phyloP scores from a whole-genome alignment of 306 rosid genomes.

The Cucumis hystrix region DNA sequence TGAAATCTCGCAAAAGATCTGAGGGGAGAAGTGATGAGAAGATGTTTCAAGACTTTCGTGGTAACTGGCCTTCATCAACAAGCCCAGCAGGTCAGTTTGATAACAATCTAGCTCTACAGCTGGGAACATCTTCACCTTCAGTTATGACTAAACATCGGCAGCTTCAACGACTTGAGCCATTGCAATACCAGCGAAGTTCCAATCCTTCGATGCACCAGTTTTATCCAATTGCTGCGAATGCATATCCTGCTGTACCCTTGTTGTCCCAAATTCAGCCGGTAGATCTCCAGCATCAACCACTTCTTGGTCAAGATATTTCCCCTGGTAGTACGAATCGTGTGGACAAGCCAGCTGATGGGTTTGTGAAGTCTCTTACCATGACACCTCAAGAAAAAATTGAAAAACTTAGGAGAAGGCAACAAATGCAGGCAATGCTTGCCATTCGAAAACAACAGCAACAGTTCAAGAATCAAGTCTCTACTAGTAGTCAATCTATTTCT shows the following conservation, averaged over 20 bases:
- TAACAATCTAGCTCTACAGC: constrained; percentile 34
- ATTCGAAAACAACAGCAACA: constrained; percentile 70
- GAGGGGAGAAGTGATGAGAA: constrained; percentile 34
- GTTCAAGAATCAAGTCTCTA: constrained; percentile 44
- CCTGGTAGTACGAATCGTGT: constrained; percentile 17
- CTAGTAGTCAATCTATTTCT: constrained; percentile 23
- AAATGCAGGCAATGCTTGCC: constrained; percentile 95
- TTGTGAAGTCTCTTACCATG: constrained; percentile 47
- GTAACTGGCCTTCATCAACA: constrained; percentile 44
- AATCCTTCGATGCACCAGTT: constrained; percentile 34
- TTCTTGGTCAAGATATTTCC: constrained; percentile 32
- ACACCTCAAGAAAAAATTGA: constrained; percentile 93
- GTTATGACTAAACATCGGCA: constrained; percentile 32
- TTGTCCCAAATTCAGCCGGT: constrained; percentile 38
- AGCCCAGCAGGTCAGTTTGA: constrained; percentile 33
- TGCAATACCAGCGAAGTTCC: constrained; percentile 35
- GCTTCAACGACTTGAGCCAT: constrained; percentile 37
- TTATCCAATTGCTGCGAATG: constrained; percentile 32
- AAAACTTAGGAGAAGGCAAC: constrained; percentile 87
- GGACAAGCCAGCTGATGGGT: constrained; percentile 28
- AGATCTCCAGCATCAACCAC: constrained; percentile 32
- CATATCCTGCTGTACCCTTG: constrained; percentile 51
- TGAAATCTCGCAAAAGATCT: constrained; percentile 31
- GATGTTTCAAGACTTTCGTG: constrained; percentile 28
- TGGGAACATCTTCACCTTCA: constrained; percentile 37